Conservation (phyloP, 2,329 filamentous ascomycete species). For the Nemania sp. region DNA sequence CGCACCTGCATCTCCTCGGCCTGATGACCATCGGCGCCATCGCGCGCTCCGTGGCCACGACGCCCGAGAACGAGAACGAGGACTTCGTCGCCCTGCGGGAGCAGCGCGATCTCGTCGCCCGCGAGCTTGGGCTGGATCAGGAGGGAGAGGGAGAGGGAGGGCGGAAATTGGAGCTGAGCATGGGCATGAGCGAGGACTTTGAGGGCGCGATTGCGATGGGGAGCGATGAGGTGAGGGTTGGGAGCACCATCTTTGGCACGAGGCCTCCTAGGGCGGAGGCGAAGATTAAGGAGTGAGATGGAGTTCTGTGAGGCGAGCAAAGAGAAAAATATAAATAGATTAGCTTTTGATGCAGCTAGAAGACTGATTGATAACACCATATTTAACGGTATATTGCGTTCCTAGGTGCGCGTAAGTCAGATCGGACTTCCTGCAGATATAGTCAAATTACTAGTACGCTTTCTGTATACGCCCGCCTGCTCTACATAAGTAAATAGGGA, state of each 20-base stretch:
- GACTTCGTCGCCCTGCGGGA: conserved; percentile 80
- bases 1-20: conserved; percentile 79
- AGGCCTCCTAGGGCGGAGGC: conserved; percentile 84
- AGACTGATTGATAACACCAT: background rate
- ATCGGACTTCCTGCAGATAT: background rate
- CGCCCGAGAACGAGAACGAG: conserved; percentile 85
- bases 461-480: background rate
- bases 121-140: conserved; percentile 67
- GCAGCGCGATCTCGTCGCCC: conserved; percentile 76
- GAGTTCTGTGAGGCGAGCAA: background rate
- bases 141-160: conserved; percentile 49
- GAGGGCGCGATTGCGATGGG: conserved; percentile 87
- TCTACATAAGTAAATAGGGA: conserved; percentile 9
- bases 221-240: conserved; percentile 89
- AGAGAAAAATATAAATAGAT: background rate
- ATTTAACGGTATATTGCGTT: background rate
- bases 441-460: conserved; percentile 14
- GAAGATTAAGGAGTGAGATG: conserved; percentile 63
- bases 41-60: conserved; percentile 80
- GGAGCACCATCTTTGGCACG: conserved; percentile 92
- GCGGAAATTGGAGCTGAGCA: conserved; percentile 83
- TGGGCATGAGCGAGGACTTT: conserved; percentile 99
- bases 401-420: background rate
- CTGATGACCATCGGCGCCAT: conserved; percentile 99
- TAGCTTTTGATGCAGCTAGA: background rate